Evolutionary conservation across 192 early-diverging fungal species (phyloP).

Genomic region (Phlyctochytrium bullatum): DNA sequence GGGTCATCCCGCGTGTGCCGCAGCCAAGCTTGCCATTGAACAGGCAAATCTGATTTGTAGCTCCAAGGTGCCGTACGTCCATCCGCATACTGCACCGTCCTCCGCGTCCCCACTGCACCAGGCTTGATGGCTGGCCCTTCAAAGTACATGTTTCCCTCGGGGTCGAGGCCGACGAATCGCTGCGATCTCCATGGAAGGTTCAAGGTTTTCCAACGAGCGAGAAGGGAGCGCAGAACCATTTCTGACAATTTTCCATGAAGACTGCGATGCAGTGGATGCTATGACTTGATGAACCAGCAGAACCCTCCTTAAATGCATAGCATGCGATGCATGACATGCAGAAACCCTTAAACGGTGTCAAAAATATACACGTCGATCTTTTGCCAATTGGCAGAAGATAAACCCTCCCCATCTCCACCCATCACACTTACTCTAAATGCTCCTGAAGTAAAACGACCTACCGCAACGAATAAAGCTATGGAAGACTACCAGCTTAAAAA

Average conservation of each 20-base stretch:
- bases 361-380: no score
- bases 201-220: slow-evolving; percentile 1
- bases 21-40: slow-evolving; percentile 49
- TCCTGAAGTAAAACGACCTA: neutral
- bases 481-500: neutral
- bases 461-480: neutral
- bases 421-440: neutral
- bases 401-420: neutral
- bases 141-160: slow-evolving; percentile 45
- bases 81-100: slow-evolving; percentile 38
- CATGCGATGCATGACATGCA: neutral
- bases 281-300: neutral
- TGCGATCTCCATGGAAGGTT: neutral
- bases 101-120: slow-evolving; percentile 22
- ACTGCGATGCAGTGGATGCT: neutral
- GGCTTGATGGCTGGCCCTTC: slow-evolving; percentile 30
- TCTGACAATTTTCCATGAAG: neutral
- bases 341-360: no score
- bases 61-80: slow-evolving; percentile 29
- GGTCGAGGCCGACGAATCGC: slow-evolving; percentile 23
- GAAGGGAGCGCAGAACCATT: neutral
- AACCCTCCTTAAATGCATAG: neutral
- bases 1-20: slow-evolving; percentile 33
- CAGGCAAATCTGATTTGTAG: slow-evolving; percentile 33
- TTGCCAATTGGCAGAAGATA: no score